Conservation (phyloP, 495 filamentous ascomycete species). For the Penicillium roqueforti region DNA sequence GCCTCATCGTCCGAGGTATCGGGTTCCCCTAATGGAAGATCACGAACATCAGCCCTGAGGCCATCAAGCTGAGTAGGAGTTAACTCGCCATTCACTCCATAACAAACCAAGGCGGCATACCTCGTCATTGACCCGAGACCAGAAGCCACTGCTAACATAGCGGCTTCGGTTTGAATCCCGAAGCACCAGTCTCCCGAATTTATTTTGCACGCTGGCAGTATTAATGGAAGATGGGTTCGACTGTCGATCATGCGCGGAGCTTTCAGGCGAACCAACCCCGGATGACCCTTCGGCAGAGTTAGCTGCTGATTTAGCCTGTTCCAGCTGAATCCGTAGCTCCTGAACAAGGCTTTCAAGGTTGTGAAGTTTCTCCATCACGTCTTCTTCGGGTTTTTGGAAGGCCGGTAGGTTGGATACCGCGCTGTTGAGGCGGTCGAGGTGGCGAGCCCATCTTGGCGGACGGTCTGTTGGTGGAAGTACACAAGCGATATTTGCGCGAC, state of each 20-base stretch:
- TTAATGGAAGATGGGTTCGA: constrained; percentile 2
- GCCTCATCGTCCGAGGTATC: constrained; percentile 43
- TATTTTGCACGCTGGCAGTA: constrained; percentile 21
- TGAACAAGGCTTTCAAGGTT: constrained; percentile 53
- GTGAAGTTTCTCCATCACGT: constrained; percentile 50
- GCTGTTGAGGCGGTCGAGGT: constrained; percentile 26
- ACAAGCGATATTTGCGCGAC: constrained; percentile 56
- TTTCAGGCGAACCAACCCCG: constrained; percentile 15
- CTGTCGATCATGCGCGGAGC: constrained; percentile 7
- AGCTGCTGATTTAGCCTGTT: constrained; percentile 33
- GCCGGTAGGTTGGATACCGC: constrained; percentile 3
- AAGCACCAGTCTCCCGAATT: constrained; percentile 43
- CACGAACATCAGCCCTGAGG: constrained; percentile 37
- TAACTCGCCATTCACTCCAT: background rate
- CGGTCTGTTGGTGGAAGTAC: constrained; percentile 45
- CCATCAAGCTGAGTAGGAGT: constrained; percentile 34
- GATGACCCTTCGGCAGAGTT: constrained; percentile 18
- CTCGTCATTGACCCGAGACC: constrained; percentile 52
- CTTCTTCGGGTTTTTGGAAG: constrained; percentile 18
- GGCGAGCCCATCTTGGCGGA: constrained; percentile 51
- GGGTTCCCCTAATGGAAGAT: constrained; percentile 25
- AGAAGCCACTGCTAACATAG: constrained; percentile 52
- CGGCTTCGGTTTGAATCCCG: constrained; percentile 38
- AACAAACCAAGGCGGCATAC: constrained; percentile 25
- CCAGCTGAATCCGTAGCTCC: constrained; percentile 50